Base-by-base conservation (phyloP, 2,329 filamentous ascomycete species). In the Magnaporthales sp. region DNA sequence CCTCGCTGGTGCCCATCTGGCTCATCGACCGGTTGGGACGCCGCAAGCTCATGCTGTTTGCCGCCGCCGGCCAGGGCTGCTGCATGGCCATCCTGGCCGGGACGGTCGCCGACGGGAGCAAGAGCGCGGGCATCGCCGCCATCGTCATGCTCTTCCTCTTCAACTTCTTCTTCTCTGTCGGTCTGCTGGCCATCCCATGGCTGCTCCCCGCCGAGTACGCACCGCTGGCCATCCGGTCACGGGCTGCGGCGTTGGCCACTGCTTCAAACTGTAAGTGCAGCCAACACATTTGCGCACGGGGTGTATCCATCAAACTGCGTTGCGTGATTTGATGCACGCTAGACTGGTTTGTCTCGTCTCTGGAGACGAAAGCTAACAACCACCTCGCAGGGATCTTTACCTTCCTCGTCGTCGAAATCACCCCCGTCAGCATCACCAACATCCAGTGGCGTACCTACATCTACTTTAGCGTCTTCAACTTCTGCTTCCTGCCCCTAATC, bases 401-500 rank as follows among this genome's bases (percentile, higher is more conserved):
- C 67, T 78, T 77, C 46, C 67, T 72, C 19, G 68, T 80, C 60
- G 81, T 84, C 3, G 82, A 83, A 80, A 80, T 85, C 22, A 85
- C 82, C 0, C 82, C 83, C 0, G 78, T 79, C 1, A 74, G 82
- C 2, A 78, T 85, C 67, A 77, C 77, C 63, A 78, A 76, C 5
- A 73, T 86, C 1, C 70, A 77, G 29, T 85, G 81, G 81, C 80
- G 81, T 69, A 80, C 79, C 0, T 85, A 85, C 68, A 73, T 85
- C 3, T 83, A 84, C 69, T 85, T 84, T 73, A 81, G 81, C 75
- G 75, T 73, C 27, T 75, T 81, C 10, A 83, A 84, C 69, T 76
- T 83, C 26, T 69, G 71, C 11, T 81, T 80, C 63, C 72, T 81
- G 1, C 80, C 79, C 0, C 71, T 80, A 5, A 72, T 80, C 1